Evolutionary conservation across 2,329 filamentous ascomycete genomes (phyloP).

Genomic region (Sclerotinia nivalis): DNA sequence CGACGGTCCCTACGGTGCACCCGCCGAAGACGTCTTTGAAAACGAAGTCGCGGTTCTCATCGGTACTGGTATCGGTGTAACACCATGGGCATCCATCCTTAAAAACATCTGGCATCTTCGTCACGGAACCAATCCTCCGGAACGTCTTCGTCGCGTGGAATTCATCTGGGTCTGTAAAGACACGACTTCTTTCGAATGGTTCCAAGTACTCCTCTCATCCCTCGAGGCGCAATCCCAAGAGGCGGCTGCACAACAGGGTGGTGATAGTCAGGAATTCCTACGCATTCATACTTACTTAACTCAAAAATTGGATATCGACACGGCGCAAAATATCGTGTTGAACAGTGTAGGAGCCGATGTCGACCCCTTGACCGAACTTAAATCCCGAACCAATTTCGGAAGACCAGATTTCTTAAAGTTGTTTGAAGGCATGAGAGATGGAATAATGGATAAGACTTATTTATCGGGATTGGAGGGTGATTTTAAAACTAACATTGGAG

Average conservation of each 20-base stretch:
- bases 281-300: slow-evolving; percentile 98
- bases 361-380: slow-evolving; percentile 90
- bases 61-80: slow-evolving; percentile 84
- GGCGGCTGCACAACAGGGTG: slow-evolving; percentile 65
- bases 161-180: slow-evolving; percentile 99
- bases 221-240: slow-evolving; percentile 82
- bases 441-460: slow-evolving; percentile 82
- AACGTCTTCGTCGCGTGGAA: slow-evolving; percentile 87
- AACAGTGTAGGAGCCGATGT: slow-evolving; percentile 87
- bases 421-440: slow-evolving; percentile 82
- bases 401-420: slow-evolving; percentile 84
- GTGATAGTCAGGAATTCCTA: slow-evolving; percentile 78
- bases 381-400: slow-evolving; percentile 88
- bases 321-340: slow-evolving; percentile 92
- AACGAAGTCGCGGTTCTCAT: slow-evolving; percentile 87
- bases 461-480: slow-evolving; percentile 77
- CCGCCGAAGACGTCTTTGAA: slow-evolving; percentile 95
- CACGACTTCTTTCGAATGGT: slow-evolving; percentile 96
- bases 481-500: slow-evolving; percentile 82
- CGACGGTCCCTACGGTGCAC: slow-evolving; percentile 94
- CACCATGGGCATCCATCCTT: slow-evolving; percentile 81
- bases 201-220: slow-evolving; percentile 88
- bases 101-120: slow-evolving; percentile 99
- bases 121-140: slow-evolving; percentile 83
- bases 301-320: slow-evolving; percentile 87